Percentiles rank a stretch among this genome's conserved stretches.
Conservation (phyloP, 352 stramenopile genomes). For the Globisporangium emineosum region DNA sequence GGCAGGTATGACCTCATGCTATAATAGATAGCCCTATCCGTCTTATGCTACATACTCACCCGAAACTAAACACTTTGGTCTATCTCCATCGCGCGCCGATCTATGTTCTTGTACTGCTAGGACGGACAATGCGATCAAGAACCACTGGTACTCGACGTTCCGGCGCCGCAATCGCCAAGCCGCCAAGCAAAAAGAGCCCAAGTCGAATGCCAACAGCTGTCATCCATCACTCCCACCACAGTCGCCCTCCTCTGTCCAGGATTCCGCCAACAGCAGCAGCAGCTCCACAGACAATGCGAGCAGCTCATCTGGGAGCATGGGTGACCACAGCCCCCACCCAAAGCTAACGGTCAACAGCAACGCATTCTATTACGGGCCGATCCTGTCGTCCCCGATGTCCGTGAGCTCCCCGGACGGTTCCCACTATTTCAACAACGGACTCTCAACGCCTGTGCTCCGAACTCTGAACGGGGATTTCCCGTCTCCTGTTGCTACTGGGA, state of each 20-base stretch:
- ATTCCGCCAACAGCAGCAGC: neutral
- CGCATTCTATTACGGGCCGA: neutral
- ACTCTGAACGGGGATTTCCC: neutral
- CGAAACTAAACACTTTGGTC: neutral
- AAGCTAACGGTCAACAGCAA: slow-evolving; percentile 4
- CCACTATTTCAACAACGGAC: neutral
- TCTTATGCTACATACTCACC: neutral
- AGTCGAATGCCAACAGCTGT: slow-evolving; percentile 12
- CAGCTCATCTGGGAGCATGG: slow-evolving; percentile 7
- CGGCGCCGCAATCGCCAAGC: slow-evolving; percentile 54
- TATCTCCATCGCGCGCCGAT: neutral
- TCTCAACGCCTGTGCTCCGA: neutral
- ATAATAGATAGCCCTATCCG: neutral
- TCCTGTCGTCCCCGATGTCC: slow-evolving; percentile 32
- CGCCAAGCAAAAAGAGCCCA: slow-evolving; percentile 31
- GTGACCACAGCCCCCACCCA: slow-evolving; percentile 2
- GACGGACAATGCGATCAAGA: slow-evolving; percentile 86
- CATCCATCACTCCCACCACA: neutral
- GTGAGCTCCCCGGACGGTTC: slow-evolving; percentile 27
- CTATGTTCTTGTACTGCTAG: slow-evolving; percentile 4
- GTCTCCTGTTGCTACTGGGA: neutral
- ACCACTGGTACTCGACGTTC: slow-evolving; percentile 85
- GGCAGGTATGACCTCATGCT: slow-evolving; percentile 44
- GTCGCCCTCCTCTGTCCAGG: neutral
- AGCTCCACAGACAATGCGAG: neutral